These are phyloP conservation scores for Scutellaria baicalensis DNA, from an alignment of 257 asterid genomes.

Conservation along the genomic window DNA sequence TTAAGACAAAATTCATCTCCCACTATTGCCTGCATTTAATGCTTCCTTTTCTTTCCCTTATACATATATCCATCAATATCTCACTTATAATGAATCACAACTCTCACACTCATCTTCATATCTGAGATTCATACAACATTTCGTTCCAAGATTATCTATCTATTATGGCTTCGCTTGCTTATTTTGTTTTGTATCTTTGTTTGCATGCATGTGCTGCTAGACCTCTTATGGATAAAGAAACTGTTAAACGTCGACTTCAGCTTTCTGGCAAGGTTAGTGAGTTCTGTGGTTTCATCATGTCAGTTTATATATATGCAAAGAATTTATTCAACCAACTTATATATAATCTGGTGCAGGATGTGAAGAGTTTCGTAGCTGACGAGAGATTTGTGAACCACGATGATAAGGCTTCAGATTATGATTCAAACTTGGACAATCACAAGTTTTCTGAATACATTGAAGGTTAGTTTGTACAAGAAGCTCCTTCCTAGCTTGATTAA, in stretches of 20 bases:
- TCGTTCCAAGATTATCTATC: neutral
- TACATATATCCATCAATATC: neutral
- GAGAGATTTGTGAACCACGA: neutral
- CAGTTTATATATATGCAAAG: neutral
- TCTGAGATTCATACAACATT: too few relatives aligned
- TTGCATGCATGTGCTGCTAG: constrained; percentile 58
- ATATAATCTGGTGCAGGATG: constrained; percentile 21
- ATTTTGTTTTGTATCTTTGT: constrained; percentile 26
- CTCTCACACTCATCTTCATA: neutral
- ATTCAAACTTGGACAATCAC: constrained; percentile 2
- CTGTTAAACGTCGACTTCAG: constrained; percentile 4
- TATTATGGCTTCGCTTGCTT: constrained; percentile 27
- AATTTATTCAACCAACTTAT: neutral
- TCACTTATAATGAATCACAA: neutral
- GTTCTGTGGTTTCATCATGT: neutral
- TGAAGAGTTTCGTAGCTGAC: neutral
- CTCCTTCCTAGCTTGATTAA: neutral
- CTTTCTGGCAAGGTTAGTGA: constrained; percentile 29
- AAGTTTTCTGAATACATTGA: constrained; percentile 1
- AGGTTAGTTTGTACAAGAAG: constrained; percentile 13
- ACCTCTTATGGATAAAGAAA: constrained; percentile 21
- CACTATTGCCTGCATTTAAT: constrained; percentile 45
- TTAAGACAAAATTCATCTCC: constrained; percentile 28
- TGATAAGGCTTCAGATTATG: neutral
- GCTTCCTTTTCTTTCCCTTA: constrained; percentile 25